Percentiles rank a stretch among this genome's conserved stretches.
Conservation (phyloP, 345 rosid species). For the Rhizophora apiculata region DNA sequence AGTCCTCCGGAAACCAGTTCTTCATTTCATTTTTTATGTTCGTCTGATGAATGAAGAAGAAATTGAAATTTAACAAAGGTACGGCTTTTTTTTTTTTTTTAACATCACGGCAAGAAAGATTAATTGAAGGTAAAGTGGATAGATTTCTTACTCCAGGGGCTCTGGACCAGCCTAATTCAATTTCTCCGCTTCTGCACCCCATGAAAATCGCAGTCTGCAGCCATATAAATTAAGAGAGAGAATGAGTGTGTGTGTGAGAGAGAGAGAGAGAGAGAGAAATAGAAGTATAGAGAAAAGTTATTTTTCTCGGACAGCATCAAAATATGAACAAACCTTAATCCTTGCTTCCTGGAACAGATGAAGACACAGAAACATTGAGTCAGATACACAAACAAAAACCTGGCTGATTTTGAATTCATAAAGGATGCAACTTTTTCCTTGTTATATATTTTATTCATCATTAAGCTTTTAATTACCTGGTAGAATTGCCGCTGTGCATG, state of each 20-base stretch:
- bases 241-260: neutral
- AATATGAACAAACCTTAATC: slow-evolving; percentile 56
- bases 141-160: slow-evolving; percentile 33
- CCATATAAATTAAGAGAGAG: neutral
- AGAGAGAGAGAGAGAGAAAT: slow-evolving; percentile 5
- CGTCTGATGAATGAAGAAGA: slow-evolving; percentile 30
- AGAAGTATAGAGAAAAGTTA: no score
- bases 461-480: slow-evolving; percentile 35
- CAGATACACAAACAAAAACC: neutral
- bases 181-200: slow-evolving; percentile 82
- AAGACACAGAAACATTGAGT: slow-evolving; percentile 5
- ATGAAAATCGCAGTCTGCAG: slow-evolving; percentile 68
- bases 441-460: neutral
- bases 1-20: slow-evolving; percentile 52
- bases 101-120: neutral
- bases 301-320: neutral
- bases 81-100: neutral
- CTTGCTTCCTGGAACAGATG: slow-evolving; percentile 59
- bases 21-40: slow-evolving; percentile 52
- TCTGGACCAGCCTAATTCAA: slow-evolving; percentile 71
- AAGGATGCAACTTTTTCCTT: neutral
- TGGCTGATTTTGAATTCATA: neutral
- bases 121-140: neutral
- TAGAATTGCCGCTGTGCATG: slow-evolving; percentile 58
- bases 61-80: neutral